phyloP scores from a whole-genome alignment of 2,329 filamentous ascomycete genomes.

The Aphanoascus verrucosus region DNA sequence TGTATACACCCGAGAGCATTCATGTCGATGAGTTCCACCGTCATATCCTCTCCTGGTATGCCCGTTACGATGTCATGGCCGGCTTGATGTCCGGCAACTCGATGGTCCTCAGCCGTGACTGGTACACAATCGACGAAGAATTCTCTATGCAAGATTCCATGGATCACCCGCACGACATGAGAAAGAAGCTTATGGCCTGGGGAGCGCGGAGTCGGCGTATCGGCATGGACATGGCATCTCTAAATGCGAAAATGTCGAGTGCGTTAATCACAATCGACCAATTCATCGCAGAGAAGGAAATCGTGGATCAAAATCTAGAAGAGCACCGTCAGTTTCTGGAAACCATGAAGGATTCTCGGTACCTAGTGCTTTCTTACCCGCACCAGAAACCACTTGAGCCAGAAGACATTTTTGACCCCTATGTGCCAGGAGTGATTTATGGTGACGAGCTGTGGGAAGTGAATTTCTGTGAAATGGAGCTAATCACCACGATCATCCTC shows the following conservation, averaged over 20 bases:
- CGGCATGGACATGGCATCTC: constrained; percentile 65
- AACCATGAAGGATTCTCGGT: constrained; percentile 50
- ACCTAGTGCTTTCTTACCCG: constrained; percentile 55
- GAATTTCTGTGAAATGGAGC: constrained; percentile 66
- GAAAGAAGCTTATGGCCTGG: constrained; percentile 56
- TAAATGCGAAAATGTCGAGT: constrained; percentile 60
- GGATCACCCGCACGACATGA: constrained; percentile 51
- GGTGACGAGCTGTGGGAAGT: constrained; percentile 59
- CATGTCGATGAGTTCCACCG: constrained; percentile 60
- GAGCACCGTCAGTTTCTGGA: constrained; percentile 45
- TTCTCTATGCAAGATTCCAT: constrained; percentile 52
- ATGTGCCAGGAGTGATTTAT: constrained; percentile 58
- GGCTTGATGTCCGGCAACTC: constrained; percentile 72
- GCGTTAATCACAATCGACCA: constrained; percentile 53
- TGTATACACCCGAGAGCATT: constrained; percentile 67
- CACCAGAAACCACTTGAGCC: constrained; percentile 43
- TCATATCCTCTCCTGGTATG: constrained; percentile 77
- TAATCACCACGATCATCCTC: constrained; percentile 69
- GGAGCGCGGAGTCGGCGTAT: constrained; percentile 59
- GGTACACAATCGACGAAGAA: constrained; percentile 58
- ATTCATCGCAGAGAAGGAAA: constrained; percentile 53
- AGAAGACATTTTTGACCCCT: constrained; percentile 64
- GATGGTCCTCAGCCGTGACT: constrained; percentile 62
- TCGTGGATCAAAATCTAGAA: constrained; percentile 38
- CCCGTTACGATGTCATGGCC: constrained; percentile 74